Evolutionary conservation across 441 rosid genomes (phyloP), one percentile per base, ranked within the genome.

Genomic region (Corymbia calophylla): DNA sequence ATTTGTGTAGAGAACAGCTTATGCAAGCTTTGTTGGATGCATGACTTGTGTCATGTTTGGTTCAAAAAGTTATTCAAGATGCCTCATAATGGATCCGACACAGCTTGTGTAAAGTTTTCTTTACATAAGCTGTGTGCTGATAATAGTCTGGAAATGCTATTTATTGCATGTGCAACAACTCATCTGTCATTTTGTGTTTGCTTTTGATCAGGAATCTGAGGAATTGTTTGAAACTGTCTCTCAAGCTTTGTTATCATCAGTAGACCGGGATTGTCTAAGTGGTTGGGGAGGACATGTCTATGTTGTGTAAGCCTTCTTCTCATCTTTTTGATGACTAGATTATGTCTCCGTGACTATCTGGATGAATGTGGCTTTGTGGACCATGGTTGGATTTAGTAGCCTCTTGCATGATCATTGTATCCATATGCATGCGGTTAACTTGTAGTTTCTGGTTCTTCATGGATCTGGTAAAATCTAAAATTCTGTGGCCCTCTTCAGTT

Each of bases 241-340:
- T 35, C 99, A 98, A 92, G 99, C 99, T 55, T 93, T 98, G 56
- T 93, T 96, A 29, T 93, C 99, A 53, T 98, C 99, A 1, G 98
- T 98, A 12, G 99, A 97, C 92, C 96, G 98, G 88, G 99, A 98
- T 93, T 98, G 99, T 91, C 92, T 98, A 89, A 96, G 99, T 94
- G 99, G 99, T 56, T 97, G 99, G 99, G 99, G 99, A 91, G 99
- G 99, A 68, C 98, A 96, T 86, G 97, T 97, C 90, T 98, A 97
- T 90, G 93, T 98, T 93, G 98, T 98, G 99, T 98, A 96, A 95
- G 99, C 88, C 80, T 54, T 88, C 54, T 87, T 87, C 55, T 39
- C 53, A 16, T 84, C 53, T 31, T 81, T 87, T 54, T 8, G 13
- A 39, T 73, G 84, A 31, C 48, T 60, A 81, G 29, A 48, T 54